Base-by-base conservation (phyloP, 371 early-diverging fungal species). In the Rhizopus delemar region DNA sequence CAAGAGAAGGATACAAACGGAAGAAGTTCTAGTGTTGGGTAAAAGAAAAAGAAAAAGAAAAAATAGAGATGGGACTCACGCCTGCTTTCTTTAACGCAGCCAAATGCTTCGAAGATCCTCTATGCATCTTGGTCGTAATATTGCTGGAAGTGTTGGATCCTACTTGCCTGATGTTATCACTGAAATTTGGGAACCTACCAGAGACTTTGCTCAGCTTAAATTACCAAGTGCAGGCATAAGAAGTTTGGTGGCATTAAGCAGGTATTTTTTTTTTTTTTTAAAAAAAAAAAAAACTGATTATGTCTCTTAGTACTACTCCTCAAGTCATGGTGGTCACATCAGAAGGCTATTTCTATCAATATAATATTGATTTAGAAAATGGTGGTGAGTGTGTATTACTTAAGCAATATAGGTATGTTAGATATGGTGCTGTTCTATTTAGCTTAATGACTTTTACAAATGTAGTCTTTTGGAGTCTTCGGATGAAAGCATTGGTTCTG, bases 121-220 rank as follows among this genome's bases (percentile, higher is more conserved):
- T 5, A 69, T 84, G 66, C 75, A 86, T 51, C 38, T 86, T 28
- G 78, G 83, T 5, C 71, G 77, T 31, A 86, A 83, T 59, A 56
- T 92, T 38, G 91, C 90, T 6, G 90, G 88, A 13, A 89, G 87
- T 56, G 88, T 93, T 8, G 89, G 92, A 32, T 87, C 88, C 39
- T 89, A 90, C 58, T 78, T 97, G 41, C 98, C 98, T 11, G 92
- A 91, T 46, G 78, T 82, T 57, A 70, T 97, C 4, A 90, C 93
- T 3, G 95, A 95, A 59, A 93, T 96, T 67, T 95, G 91, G 91
- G 97, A 97, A 65, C 97, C 97, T 7, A 75, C 91, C 41, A 83
- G 98, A 13, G 95, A 98, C 72, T 96, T 96, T 76, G 97, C 96
- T 2, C 89, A 85, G 41, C 81, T 94, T 13, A 95, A 94, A 66